These are phyloP conservation scores for Clausena lansium DNA, from an alignment of 345 rosid species.

Conservation along the genomic window DNA sequence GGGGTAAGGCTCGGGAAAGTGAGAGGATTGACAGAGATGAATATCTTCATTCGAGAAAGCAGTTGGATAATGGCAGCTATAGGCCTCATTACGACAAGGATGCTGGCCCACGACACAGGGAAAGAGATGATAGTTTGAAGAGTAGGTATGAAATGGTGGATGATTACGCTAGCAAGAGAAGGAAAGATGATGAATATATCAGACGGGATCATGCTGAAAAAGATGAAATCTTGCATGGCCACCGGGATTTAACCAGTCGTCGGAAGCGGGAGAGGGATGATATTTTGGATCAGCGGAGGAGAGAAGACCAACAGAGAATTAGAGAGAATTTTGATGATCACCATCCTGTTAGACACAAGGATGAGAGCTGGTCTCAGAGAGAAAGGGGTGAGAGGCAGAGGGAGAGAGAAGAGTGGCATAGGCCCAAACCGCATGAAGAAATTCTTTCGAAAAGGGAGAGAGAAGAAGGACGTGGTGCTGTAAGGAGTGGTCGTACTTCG, in stretches of 20 bases:
- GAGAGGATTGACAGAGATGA: slow-evolving; percentile 73
- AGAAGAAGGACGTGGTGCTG: slow-evolving; percentile 58
- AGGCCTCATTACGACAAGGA: slow-evolving; percentile 61
- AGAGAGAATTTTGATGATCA: slow-evolving; percentile 71
- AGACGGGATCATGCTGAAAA: slow-evolving; percentile 61
- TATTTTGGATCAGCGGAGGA: slow-evolving; percentile 59
- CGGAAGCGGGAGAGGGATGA: slow-evolving; percentile 83
- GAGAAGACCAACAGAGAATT: slow-evolving; percentile 74
- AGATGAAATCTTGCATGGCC: slow-evolving; percentile 56
- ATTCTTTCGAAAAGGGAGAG: slow-evolving; percentile 57
- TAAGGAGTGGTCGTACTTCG: slow-evolving; percentile 55
- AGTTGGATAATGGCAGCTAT: slow-evolving; percentile 62
- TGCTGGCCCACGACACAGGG: slow-evolving; percentile 47
- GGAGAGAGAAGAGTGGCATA: slow-evolving; percentile 66
- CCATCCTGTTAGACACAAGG: slow-evolving; percentile 72
- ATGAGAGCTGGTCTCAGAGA: slow-evolving; percentile 63
- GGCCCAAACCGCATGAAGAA: slow-evolving; percentile 61
- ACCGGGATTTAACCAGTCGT: slow-evolving; percentile 61
- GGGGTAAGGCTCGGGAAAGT: slow-evolving; percentile 61
- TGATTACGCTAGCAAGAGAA: slow-evolving; percentile 72
- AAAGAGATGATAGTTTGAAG: slow-evolving; percentile 59
- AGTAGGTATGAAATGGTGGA: slow-evolving; percentile 50
- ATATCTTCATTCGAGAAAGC: slow-evolving; percentile 57
- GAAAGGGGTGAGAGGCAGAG: slow-evolving; percentile 72
- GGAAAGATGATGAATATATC: slow-evolving; percentile 68